Percentiles rank a stretch among this genome's conserved stretches.
These are phyloP conservation scores for Cytospora paraplurivora DNA, from an alignment of 2,329 filamentous ascomycete species.

Conservation along the genomic window DNA sequence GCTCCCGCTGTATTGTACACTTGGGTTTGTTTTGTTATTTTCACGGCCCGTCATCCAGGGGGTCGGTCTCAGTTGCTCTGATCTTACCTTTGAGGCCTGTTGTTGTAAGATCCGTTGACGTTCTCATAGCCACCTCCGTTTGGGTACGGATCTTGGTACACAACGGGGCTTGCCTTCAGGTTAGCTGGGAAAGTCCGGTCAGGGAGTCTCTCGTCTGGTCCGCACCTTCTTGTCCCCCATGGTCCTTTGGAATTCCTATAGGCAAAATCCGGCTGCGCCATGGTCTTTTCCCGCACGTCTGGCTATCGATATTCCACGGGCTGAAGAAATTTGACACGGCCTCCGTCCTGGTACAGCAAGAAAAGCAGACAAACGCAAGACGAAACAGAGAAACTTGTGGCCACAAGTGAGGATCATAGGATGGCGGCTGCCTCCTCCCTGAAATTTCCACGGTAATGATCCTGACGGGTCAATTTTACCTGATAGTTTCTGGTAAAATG, in stretches of 20 bases:
- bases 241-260: conserved; percentile 45
- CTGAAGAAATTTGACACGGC: conserved; percentile 33
- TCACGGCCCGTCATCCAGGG: conserved; percentile 32
- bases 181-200: conserved; percentile 25
- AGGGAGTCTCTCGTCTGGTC: conserved; percentile 31
- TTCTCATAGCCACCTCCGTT: conserved; percentile 40
- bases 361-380: conserved; percentile 19
- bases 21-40: conserved; percentile 35
- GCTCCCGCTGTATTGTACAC: conserved; percentile 46
- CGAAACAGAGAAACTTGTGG: conserved; percentile 23
- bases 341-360: conserved; percentile 28
- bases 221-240: conserved; percentile 47
- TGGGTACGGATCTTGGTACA: conserved; percentile 40
- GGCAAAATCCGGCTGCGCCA: conserved; percentile 51
- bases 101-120: conserved; percentile 34
- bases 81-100: conserved; percentile 44
- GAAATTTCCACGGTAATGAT: conserved; percentile 20
- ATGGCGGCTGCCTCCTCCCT: conserved; percentile 16
- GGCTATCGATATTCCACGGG: conserved; percentile 36
- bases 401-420: conserved; percentile 15
- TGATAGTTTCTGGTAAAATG: conserved; percentile 21
- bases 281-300: conserved; percentile 37
- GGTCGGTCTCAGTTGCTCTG: conserved; percentile 26
- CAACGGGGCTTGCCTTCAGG: conserved; percentile 36
- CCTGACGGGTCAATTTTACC: conserved; percentile 26